Evolutionary conservation across 495 filamentous ascomycete genomes (phyloP), one percentile per base, ranked within the genome.

Genomic region (Aspergillus homomorphus): DNA sequence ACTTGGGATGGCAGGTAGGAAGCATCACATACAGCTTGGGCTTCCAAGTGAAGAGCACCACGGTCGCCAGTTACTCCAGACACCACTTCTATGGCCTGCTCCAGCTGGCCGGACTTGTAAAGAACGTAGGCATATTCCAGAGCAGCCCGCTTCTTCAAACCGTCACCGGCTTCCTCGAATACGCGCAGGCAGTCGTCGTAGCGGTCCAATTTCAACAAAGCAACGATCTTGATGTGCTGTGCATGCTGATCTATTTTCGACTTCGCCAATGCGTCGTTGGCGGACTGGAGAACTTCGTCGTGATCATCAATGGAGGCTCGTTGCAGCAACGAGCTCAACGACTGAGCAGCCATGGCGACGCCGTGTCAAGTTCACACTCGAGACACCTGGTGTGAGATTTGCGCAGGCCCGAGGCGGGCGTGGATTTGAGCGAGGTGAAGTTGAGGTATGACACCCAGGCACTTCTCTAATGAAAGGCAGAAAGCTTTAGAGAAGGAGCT

Each of bases 141-240:
- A 12, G 77, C 65, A 23, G 89, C 92, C 38, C 68, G 70, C 50
- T 85, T 76, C 67, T 88, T 88, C 56, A 96, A 70, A 51, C 69
- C 73, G 62, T 88, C 78, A 33, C 88, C 89, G 45, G 81, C 87
- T 41, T 86, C 82, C 66, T 91, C 85, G 56, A 98, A 81, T 30
- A 85, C 83, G 45, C 84, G 85, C 50, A 96, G 77, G 21, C 91
- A 89, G 74, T 98, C 94, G 19, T 94, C 88, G 70, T 88, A 97
- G 57, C 92, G 90, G 69, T 99, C 95, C 51, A 98, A 86, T 69
- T 95, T 96, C 52, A 98, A 73, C 38, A 99, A 81, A 12, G 94
- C 92, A 41, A 98, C 88, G 10, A 87, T 80, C 61, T 90, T 91
- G 38, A 87, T 87, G 69, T 89, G 88, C 45, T 89, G 89, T 7